Evolutionary conservation across 495 filamentous ascomycete genomes (phyloP), one percentile per base, ranked within the genome.

Genomic region (Hyaloscypha hepaticicola): DNA sequence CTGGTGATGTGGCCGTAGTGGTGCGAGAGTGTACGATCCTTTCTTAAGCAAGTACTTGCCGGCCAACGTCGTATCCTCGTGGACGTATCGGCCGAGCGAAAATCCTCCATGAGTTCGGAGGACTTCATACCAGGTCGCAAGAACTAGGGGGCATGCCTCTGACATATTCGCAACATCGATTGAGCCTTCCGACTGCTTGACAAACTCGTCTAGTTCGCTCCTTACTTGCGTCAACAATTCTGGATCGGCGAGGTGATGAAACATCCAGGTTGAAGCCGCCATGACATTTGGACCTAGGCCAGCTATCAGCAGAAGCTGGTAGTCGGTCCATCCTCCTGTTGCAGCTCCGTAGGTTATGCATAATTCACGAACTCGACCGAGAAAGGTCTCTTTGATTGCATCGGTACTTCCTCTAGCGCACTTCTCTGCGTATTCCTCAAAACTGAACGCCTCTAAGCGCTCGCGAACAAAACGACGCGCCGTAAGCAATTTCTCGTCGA

Each of bases 241-340:
- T 31, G 19, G 55, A 21, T 57, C 55, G 1, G 25, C 55, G 29
- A 57, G 29, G 26, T 57, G 55, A n/a, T 57, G 28, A 19, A 57
- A 29, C 28, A 57, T 28, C 55, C 55, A 57, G 19, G 55, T 57
- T 9, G 55, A 29, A 11, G 55, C 26, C 26, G 26, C 28, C 55
- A 31, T 57, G 5, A 57, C 28, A 31, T 57, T 57, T 6, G 55
- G 55, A 6, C 55, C 55, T 29, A 57, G n/a, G 5, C 55, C 55
- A 12, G 55, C 55, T 57, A 57, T 57, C 25, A 57, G 29, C 55
- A 57, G n/a, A n/a, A 57, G 26, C 27, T 57, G 55, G 55, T 57
- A 57, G 29, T 57, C 55, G 3, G 55, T 57, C 55, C 55, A 57
- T 25, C 55, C 55, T n/a, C 33, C 55, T 21, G 25, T 26, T 29